Evolutionary conservation across 2,329 filamentous ascomycete genomes (phyloP), one percentile per base, ranked within the genome.

Genomic region (Alternaria panax): DNA sequence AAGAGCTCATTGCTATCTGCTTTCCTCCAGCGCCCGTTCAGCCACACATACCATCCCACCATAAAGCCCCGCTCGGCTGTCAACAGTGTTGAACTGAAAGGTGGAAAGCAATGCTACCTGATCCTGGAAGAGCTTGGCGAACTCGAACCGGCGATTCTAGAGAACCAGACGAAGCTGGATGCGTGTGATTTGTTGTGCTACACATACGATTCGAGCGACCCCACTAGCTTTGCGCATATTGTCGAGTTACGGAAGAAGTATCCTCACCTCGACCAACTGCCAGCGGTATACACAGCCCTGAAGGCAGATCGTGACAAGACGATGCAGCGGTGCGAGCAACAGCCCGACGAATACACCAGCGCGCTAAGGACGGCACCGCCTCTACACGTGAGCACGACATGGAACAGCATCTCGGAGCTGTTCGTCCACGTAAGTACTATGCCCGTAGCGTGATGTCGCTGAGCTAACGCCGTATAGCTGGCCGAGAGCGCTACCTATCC

Each of bases 251-350:
- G 93, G 42, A 85, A 87, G 55, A 91, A 89, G 70, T 91, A 94
- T 67, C 88, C 92, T 0, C 90, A 95, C 55, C 85, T 99, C 2
- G 91, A 96, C 75, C 89, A 92, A n/a, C 82, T 99, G 27, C 95
- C 95, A 0, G 90, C 92, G 8, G 90, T 99, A 7, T 99, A 96
- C 75, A 92, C 92, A 1, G 95, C 94, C 0, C 83, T 98, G 59
- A 99, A 99, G 79, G 95, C 95, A 3, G 95, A 99, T 78, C 88
- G 91, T 67, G 95, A 99, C 78, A 96, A 97, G 78, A 96, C 94
- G 4, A 97, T 93, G n/a, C 95, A 99, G 80, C 87, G 95, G 59
- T 91, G 91, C 60, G 92, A 97, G 64, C 94, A 97, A 78, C 77
- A 79, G 65, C 95, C 95, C 1, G 95, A 99, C 75, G 90, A 93